Percentiles rank a stretch among this genome's conserved stretches.
These are phyloP conservation scores for Dactylellina leptospora DNA, from an alignment of 2,329 filamentous ascomycete genomes.

Conservation along the genomic window DNA sequence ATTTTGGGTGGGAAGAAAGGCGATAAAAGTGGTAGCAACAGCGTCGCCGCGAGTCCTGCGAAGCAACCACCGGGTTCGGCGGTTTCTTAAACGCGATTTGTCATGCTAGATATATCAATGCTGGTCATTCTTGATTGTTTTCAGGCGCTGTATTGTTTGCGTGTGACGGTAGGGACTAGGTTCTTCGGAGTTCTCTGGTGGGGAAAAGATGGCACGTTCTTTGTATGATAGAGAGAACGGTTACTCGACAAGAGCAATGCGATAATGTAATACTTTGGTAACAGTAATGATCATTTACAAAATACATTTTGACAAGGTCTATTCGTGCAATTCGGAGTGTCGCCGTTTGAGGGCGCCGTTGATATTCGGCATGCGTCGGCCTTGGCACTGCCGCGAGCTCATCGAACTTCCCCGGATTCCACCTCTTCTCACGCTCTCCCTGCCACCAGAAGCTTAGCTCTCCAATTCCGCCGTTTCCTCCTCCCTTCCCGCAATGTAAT, in stretches of 20 bases:
- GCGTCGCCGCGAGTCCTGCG: conserved; percentile 6
- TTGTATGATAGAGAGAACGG: too few species aligned
- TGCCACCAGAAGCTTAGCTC: conserved; percentile 47
- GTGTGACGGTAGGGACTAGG: not conserved
- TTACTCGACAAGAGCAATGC: not conserved
- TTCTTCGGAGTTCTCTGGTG: not conserved
- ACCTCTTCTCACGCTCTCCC: conserved; percentile 33
- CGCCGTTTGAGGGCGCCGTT: conserved; percentile 1
- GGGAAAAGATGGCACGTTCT: not conserved
- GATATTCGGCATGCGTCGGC: conserved; percentile 52
- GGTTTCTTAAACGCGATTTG: conserved; percentile 50
- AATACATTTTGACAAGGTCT: not conserved
- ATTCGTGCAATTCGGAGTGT: not conserved
- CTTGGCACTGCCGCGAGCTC: conserved; percentile 45
- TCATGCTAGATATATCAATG: conserved; percentile 1
- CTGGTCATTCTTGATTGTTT: not conserved
- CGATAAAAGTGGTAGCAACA: conserved; percentile 34
- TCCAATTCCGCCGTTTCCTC: conserved; percentile 8
- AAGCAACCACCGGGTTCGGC: conserved; percentile 20
- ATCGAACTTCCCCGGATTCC: conserved; percentile 22
- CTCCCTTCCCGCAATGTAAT: conserved; percentile 36
- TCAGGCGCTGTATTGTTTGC: conserved; percentile 17
- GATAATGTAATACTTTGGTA: conserved; percentile 14
- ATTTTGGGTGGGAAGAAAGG: conserved; percentile 49
- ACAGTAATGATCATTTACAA: conserved; percentile 9